phyloP scores from a whole-genome alignment of 306 rosid genomes.

The Quercus bicolor region DNA sequence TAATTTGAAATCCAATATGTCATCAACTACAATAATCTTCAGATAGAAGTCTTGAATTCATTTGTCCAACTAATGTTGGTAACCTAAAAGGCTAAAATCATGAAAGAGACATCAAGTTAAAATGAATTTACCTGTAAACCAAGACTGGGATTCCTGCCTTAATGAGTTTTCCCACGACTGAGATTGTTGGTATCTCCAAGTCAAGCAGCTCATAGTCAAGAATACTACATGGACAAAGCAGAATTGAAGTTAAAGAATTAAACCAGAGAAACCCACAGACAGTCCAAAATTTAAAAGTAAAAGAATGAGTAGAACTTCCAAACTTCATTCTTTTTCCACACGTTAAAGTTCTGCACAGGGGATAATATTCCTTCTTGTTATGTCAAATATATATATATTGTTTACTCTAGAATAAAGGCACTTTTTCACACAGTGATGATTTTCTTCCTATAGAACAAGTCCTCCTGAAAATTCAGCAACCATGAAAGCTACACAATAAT shows the following conservation, averaged over 20 bases:
- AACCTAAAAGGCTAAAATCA: neutral
- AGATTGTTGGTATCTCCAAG: slow-evolving; percentile 81
- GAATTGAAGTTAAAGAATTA: neutral
- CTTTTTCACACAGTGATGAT: neutral
- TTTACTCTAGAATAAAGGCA: neutral
- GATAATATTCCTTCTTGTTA: neutral
- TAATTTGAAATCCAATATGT: neutral
- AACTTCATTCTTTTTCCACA: neutral
- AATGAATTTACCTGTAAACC: slow-evolving; percentile 65
- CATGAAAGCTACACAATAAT: neutral
- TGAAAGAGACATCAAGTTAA: neutral
- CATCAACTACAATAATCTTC: slow-evolving; percentile 10
- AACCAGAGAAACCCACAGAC: neutral
- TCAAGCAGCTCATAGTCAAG: slow-evolving; percentile 69
- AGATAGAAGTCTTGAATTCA: neutral
- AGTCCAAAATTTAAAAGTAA: neutral
- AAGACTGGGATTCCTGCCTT: slow-evolving; percentile 76
- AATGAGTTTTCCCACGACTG: slow-evolving; percentile 56
- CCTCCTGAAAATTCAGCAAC: neutral
- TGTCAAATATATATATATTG: too few relatives aligned
- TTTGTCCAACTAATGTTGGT: neutral
- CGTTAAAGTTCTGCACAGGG: neutral
- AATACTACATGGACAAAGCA: slow-evolving; percentile 37
- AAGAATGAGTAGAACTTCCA: neutral
- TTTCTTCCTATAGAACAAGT: neutral